These are phyloP conservation scores for Cercospora beticola DNA, from an alignment of 2,329 filamentous ascomycete species.

Conservation along the genomic window DNA sequence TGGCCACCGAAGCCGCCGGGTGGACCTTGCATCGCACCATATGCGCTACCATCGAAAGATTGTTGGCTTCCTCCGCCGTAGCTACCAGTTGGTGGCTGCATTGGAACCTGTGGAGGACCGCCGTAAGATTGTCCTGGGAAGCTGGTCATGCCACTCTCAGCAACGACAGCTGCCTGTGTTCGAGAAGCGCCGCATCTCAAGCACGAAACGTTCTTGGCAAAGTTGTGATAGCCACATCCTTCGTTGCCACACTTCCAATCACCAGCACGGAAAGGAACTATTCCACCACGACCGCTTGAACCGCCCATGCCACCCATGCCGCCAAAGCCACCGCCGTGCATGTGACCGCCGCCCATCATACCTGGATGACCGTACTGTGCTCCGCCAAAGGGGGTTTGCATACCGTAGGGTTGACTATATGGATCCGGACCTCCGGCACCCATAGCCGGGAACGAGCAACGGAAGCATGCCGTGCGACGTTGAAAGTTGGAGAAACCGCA, in stretches of 20 bases:
- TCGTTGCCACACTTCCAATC: slow-evolving; percentile 99
- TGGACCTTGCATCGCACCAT: slow-evolving; percentile 57
- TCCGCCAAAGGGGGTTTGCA: slow-evolving; percentile 43
- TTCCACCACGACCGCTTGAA: slow-evolving; percentile 60
- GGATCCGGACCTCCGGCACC: slow-evolving; percentile 68
- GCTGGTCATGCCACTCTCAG: slow-evolving; percentile 72
- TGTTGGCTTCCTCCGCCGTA: slow-evolving; percentile 55
- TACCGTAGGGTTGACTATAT: slow-evolving; percentile 45
- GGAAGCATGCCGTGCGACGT: slow-evolving; percentile 95
- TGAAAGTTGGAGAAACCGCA: slow-evolving; percentile 99
- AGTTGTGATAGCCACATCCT: slow-evolving; percentile 97
- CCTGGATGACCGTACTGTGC: slow-evolving; percentile 61
- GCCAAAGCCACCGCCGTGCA: slow-evolving; percentile 54
- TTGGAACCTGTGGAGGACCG: slow-evolving; percentile 77
- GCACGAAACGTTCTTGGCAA: slow-evolving; percentile 98
- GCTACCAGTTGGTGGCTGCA: slow-evolving; percentile 65
- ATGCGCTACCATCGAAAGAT: slow-evolving; percentile 8
- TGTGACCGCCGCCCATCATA: slow-evolving; percentile 73
- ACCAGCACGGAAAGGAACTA: slow-evolving; percentile 92
- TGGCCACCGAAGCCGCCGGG: slow-evolving; percentile 60
- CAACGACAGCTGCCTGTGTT: slow-evolving; percentile 88
- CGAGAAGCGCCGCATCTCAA: slow-evolving; percentile 93
- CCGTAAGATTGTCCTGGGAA: slow-evolving; percentile 49
- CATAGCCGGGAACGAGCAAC: slow-evolving; percentile 97
- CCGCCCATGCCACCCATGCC: slow-evolving; percentile 60